phyloP scores from a whole-genome alignment of 805 yeast species.

The Metschnikowia similis region DNA sequence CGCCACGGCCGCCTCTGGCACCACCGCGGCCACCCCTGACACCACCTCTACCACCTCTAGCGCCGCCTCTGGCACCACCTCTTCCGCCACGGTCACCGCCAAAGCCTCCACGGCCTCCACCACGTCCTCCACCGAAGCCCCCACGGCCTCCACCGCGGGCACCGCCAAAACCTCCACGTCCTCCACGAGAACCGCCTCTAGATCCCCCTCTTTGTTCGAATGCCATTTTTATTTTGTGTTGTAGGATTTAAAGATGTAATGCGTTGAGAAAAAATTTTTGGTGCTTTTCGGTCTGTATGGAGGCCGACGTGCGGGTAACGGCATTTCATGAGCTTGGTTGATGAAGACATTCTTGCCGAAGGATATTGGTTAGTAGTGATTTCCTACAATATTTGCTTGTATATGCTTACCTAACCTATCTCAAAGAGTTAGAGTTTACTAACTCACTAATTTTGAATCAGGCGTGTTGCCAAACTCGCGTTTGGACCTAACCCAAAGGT shows the following conservation, averaged over 20 bases:
- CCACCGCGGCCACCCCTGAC: slow-evolving; percentile 49
- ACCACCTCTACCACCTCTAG: slow-evolving; percentile 37
- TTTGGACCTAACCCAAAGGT: too few relatives aligned
- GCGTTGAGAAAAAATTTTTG: slow-evolving; percentile 12
- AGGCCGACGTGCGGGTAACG: slow-evolving; percentile 19
- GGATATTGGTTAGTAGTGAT: too few relatives aligned
- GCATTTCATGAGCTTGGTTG: neutral
- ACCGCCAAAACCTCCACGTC: slow-evolving; percentile 18
- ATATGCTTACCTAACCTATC: neutral
- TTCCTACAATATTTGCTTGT: too few relatives aligned
- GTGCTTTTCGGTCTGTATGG: slow-evolving; percentile 9
- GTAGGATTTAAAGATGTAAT: slow-evolving; percentile 2
- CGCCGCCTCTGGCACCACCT: slow-evolving; percentile 31
- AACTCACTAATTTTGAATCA: too few relatives aligned
- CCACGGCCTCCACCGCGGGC: slow-evolving; percentile 48
- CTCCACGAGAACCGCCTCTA: slow-evolving; percentile 17
- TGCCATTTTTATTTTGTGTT: slow-evolving; percentile 16
- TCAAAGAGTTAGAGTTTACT: neutral
- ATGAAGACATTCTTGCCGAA: neutral
- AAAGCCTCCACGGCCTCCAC: slow-evolving; percentile 41
- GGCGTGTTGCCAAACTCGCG: neutral
- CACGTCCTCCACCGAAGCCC: slow-evolving; percentile 53
- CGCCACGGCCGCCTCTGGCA: slow-evolving; percentile 60
- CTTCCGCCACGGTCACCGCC: slow-evolving; percentile 37
- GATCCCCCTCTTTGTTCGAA: slow-evolving; percentile 21